These are phyloP conservation scores for Gymnopus androsaceus DNA, from an alignment of 1,284 basidiomycete genomes.

Conservation along the genomic window DNA sequence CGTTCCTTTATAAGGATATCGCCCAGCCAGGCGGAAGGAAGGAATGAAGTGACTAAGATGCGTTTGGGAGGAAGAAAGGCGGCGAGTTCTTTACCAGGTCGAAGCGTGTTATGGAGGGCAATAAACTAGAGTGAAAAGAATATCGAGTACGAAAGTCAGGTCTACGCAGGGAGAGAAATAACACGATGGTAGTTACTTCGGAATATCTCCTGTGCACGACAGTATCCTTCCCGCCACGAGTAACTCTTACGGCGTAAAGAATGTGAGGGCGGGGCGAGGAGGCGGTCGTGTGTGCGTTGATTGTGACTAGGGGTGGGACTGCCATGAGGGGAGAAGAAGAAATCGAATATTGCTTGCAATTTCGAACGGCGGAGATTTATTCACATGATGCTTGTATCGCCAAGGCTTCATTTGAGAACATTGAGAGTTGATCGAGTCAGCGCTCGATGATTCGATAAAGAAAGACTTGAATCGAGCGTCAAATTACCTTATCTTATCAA, in stretches of 20 bases:
- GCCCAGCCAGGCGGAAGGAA: constrained; percentile 56
- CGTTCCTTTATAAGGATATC: constrained; percentile 53
- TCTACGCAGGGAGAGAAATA: neutral
- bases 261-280: constrained; percentile 54
- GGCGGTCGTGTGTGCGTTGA: constrained; percentile 45
- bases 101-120: constrained; percentile 39
- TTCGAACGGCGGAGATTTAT: too few species aligned
- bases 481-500: too few species aligned
- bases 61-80: constrained; percentile 50
- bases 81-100: constrained; percentile 14
- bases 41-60: constrained; percentile 45
- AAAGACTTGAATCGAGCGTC: too few species aligned
- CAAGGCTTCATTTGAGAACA: too few species aligned
- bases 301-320: constrained; percentile 5
- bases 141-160: neutral
- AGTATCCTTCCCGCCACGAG: constrained; percentile 34
- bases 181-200: constrained; percentile 35
- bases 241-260: constrained; percentile 45
- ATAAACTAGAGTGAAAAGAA: constrained; percentile 43
- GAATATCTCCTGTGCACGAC: constrained; percentile 49
- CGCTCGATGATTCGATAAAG: too few species aligned
- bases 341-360: too few species aligned
- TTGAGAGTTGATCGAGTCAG: too few species aligned
- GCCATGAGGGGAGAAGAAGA: neutral
- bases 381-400: too few species aligned